Conservation (phyloP, 2,329 filamentous ascomycete species). For the Apiospora malaysiana region DNA sequence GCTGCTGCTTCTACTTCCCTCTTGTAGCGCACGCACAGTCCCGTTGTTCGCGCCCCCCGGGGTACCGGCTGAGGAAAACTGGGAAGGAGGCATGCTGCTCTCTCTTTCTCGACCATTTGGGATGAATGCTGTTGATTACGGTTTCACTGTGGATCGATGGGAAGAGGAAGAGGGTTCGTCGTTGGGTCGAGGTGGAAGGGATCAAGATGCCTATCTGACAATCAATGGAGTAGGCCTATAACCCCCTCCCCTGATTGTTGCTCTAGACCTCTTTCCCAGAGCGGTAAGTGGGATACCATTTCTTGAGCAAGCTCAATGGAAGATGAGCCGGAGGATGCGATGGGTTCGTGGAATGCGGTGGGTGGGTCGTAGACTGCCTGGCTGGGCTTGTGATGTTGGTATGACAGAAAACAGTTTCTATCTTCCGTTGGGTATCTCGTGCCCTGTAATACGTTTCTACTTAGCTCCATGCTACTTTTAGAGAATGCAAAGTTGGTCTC, state of each 20-base stretch:
- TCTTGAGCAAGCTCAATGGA: background rate
- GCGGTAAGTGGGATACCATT: background rate
- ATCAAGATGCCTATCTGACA: background rate
- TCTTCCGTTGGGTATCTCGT: slow-evolving; percentile 13
- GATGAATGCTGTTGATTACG: background rate
- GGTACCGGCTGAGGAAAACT: background rate
- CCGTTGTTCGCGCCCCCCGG: background rate
- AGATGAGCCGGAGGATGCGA: background rate
- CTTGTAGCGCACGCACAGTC: slow-evolving; percentile 7
- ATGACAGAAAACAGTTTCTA: slow-evolving; percentile 6
- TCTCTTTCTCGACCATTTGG: background rate
- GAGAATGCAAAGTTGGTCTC: background rate
- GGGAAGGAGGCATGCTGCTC: background rate
- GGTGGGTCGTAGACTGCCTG: background rate
- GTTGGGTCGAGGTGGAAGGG: background rate
- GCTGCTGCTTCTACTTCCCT: background rate
- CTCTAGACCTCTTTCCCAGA: background rate
- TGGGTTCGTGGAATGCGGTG: background rate
- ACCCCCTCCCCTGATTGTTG: background rate
- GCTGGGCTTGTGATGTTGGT: slow-evolving; percentile 8
- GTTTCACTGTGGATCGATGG: background rate
- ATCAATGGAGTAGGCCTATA: background rate
- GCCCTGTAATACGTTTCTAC: slow-evolving; percentile 5
- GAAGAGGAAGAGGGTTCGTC: background rate
- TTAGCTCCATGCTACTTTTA: background rate